These are phyloP conservation scores for Onygenales sp. DNA, from an alignment of 2,329 filamentous ascomycete species.

Conservation along the genomic window DNA sequence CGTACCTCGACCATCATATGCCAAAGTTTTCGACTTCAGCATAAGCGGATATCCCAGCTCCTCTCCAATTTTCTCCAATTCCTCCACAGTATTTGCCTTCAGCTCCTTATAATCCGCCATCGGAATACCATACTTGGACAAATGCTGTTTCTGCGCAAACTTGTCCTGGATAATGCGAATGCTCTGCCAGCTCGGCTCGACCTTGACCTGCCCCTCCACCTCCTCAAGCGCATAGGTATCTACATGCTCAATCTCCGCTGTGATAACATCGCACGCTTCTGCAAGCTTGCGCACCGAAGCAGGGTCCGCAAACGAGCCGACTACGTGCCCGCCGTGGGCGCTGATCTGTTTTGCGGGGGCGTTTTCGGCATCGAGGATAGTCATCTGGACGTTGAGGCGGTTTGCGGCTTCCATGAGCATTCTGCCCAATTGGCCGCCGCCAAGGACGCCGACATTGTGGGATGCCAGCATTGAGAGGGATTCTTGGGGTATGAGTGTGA, in stretches of 20 bases:
- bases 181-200: conserved; percentile 78
- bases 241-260: conserved; percentile 92
- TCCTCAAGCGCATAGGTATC: conserved; percentile 84
- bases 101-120: conserved; percentile 63
- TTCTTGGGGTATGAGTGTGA: neutral
- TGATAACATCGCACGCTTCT: conserved; percentile 65
- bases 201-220: conserved; percentile 54
- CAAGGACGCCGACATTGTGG: conserved; percentile 40
- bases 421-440: conserved; percentile 70
- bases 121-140: conserved; percentile 57
- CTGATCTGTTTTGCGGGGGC: conserved; percentile 81
- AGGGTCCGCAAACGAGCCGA: conserved; percentile 79
- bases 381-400: conserved; percentile 66
- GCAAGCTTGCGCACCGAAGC: conserved; percentile 74
- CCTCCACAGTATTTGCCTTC: conserved; percentile 47
- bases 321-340: conserved; percentile 62
- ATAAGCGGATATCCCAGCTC: conserved; percentile 75
- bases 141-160: conserved; percentile 76
- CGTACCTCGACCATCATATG: conserved; percentile 80
- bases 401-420: conserved; percentile 91
- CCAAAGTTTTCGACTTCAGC: conserved; percentile 83
- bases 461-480: conserved; percentile 1
- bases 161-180: conserved; percentile 90
- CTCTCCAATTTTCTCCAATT: conserved; percentile 53
- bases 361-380: conserved; percentile 65